Percentiles rank a stretch among this genome's conserved stretches.
Conservation (phyloP, 2,329 filamentous ascomycete species). For the Arthrobotrys musiformis region DNA sequence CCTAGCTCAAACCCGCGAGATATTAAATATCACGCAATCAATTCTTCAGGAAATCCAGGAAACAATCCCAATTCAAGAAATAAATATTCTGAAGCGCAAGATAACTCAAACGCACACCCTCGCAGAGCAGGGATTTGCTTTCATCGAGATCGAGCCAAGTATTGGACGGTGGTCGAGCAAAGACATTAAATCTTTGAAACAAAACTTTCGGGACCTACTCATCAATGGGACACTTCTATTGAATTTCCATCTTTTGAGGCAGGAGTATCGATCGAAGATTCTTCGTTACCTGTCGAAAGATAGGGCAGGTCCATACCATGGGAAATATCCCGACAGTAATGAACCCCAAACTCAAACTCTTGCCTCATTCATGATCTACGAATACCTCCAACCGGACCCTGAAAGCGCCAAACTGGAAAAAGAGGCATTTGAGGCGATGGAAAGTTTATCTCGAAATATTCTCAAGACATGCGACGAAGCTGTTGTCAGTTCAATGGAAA, state of each 20-base stretch:
- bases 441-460: constrained; percentile 24
- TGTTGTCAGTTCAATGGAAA: constrained; percentile 21
- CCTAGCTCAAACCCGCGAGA: constrained; percentile 57
- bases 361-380: constrained; percentile 37
- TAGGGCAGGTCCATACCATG: background rate
- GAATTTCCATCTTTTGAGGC: constrained; percentile 43
- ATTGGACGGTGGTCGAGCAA: constrained; percentile 43
- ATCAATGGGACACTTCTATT: constrained; percentile 28
- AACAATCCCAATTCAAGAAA: constrained; percentile 35
- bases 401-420: constrained; percentile 37
- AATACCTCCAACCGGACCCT: constrained; percentile 37
- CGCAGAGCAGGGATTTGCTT: constrained; percentile 29
- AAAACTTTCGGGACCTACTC: constrained; percentile 26
- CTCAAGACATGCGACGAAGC: constrained; percentile 17
- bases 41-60: constrained; percentile 19
- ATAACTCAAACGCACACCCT: constrained; percentile 16
- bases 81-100: constrained; percentile 30
- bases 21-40: constrained; percentile 22
- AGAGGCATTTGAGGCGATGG: constrained; percentile 27
- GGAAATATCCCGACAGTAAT: constrained; percentile 3
- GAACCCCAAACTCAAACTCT: constrained; percentile 28
- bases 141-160: constrained; percentile 36
- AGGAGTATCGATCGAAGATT: constrained; percentile 39
- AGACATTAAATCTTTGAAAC: constrained; percentile 31
- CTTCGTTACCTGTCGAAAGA: constrained; percentile 11